Evolutionary conservation across 2,329 filamentous ascomycete species (phyloP).

Genomic region (Beauveria sp.): DNA sequence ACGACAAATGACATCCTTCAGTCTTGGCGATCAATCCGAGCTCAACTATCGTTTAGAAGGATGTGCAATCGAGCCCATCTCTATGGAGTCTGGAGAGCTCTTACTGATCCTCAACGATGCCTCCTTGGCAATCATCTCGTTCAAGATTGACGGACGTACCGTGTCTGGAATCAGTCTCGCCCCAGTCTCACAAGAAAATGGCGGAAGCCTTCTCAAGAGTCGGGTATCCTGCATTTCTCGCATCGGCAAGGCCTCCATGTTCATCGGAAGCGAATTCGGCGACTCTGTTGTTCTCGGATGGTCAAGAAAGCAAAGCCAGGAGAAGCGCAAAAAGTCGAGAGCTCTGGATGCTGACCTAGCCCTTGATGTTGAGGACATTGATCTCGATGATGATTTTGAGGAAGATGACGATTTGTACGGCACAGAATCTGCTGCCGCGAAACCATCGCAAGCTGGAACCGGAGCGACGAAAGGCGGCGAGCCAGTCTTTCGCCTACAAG

Average conservation of each 20-base stretch:
- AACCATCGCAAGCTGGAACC: conserved; percentile 32
- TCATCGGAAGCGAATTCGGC: conserved; percentile 76
- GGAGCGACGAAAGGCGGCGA: conserved; percentile 48
- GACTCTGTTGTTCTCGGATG: conserved; percentile 80
- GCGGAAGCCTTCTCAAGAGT: conserved; percentile 54
- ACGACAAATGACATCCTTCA: conserved; percentile 72
- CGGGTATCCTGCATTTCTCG: conserved; percentile 62
- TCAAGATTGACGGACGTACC: conserved; percentile 82
- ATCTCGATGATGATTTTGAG: conserved; percentile 50
- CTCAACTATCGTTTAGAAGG: conserved; percentile 74
- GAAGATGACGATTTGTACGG: conserved; percentile 54
- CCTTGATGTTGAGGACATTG: conserved; percentile 44
- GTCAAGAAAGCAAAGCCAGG: conserved; percentile 57
- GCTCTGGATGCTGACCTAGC: conserved; percentile 46
- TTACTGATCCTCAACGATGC: conserved; percentile 76
- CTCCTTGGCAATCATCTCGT: conserved; percentile 65
- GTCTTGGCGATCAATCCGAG: conserved; percentile 77
- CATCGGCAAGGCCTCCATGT: conserved; percentile 62
- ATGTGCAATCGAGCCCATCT: conserved; percentile 69
- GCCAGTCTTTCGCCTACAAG: conserved; percentile 68
- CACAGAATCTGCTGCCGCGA: conserved; percentile 57
- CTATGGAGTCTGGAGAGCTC: conserved; percentile 70
- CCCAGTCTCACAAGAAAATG: conserved; percentile 52
- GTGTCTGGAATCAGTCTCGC: conserved; percentile 79
- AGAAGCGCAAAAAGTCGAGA: conserved; percentile 58